Base-by-base conservation (phyloP, 2,329 filamentous ascomycete species). In the Diatrype stigma region DNA sequence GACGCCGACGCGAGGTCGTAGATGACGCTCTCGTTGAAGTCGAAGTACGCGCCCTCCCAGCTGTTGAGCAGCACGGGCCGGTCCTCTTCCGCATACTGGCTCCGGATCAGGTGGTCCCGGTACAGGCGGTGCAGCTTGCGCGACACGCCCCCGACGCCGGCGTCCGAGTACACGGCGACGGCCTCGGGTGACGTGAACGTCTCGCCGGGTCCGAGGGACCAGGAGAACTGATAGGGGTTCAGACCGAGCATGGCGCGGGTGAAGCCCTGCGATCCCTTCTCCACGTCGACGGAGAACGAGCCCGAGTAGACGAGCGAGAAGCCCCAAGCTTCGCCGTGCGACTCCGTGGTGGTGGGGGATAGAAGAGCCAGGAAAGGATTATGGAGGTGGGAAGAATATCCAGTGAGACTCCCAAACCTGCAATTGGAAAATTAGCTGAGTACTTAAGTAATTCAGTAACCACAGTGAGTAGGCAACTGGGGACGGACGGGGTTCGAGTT, bases 231-330 rank as follows among this genome's bases (percentile, higher is more conserved):
- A 7, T 76, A 65, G 0, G 81, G 77, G 56, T 86, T 85, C 47
- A 86, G 68, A 7, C 84, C 84, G 2, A 86, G 67, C 14, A 82
- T 64, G 1, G 81, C 80, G 2, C 84, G 78, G 0, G 82, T 81
- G 51, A 82, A 73, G 0, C 83, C 83, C 37, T 85, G 81, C 0
- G 82, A 83, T 52, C 78, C 77, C 49, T 80, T 81, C 58, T 86
- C 82, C 0, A 85, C 75, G n/a, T 81, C 76, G 0, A 78, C 79
- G 1, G 75, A 70, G 57, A 85, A 86, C 1, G 81, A 85, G 2
- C 84, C 84, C 0, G 81, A 81, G 64, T 85, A 87, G 17, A 87
- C 71, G 2, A 86, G 73, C 1, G 80, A 84, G 63, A 86, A 86
- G 0, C 82, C 84, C 74, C 81, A 86, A 6, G 79, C 82, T 35